Base-by-base conservation (phyloP, 1,284 basidiomycete genomes). In the Melanopsichium pennsylvanicum region DNA sequence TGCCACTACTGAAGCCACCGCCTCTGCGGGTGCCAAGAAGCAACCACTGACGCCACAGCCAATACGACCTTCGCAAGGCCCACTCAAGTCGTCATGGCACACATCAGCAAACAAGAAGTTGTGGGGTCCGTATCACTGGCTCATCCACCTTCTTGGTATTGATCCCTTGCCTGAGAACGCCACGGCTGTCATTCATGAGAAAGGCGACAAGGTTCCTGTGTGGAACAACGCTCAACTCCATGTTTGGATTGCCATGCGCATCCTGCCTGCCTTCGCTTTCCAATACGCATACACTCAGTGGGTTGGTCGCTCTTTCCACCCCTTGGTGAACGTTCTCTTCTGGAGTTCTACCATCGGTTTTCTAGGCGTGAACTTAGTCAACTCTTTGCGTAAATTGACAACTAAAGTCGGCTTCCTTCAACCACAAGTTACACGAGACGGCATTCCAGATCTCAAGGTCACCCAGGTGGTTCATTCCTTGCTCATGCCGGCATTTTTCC, bases 371-470 rank as follows among this genome's bases (percentile, higher is more conserved):
- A 49, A 48, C 16, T 23, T 60, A 6, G 23, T 76, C 25, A 58
- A 62, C n/a, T 41, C 50, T 12, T 33, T 73, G 4, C 45, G 61
- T 11, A 31, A 40, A n/a, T 31, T 68, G 9, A 46, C 49, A 15
- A 16, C 43, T n/a, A 49, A 43, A 12, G 64, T 68, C 31, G 77
- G 77, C 12, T 78, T 50, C 69, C 66, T 79, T 8, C 68, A 73
- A 35, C 70, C 72, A 29, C 32, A 62, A 8, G 43, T 40, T 2
- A 16, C 56, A 4, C 61, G 77, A 3, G 75, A 79, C 29, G 60
- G 61, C 9, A 52, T 78, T 9, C 66, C 75, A 2, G 72, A 75
- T 29, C 31, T 44, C 19, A 50, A 51, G 15, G 49, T 57, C 4
- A 23, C 32, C 1, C 47, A 69, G 37, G 69, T 78, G 2, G 29